These are phyloP conservation scores for Wickerhamomyces chambardii DNA, from an alignment of 805 yeast genomes.

Conservation along the genomic window DNA sequence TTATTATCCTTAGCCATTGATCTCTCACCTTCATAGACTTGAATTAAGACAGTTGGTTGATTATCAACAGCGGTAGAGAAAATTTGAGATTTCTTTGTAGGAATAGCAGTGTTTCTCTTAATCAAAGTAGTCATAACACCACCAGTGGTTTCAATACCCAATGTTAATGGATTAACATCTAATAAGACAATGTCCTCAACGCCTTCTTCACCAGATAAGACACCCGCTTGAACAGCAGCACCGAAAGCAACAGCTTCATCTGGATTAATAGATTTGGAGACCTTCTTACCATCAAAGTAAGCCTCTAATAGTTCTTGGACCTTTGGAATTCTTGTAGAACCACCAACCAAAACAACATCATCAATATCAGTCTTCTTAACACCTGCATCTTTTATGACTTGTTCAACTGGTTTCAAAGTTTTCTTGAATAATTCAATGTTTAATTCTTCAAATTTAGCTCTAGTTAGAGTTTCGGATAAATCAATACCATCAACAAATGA, in stretches of 20 bases:
- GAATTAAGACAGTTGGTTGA: conserved; percentile 91
- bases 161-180: conserved; percentile 89
- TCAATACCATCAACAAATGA: conserved; percentile 92
- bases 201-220: conserved; percentile 91
- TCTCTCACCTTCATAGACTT: conserved; percentile 95
- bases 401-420: conserved; percentile 93
- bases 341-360: conserved; percentile 97
- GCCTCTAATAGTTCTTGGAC: conserved; percentile 89
- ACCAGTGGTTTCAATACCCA: conserved; percentile 96
- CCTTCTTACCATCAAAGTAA: conserved; percentile 90
- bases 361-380: conserved; percentile 80
- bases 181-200: conserved; percentile 82
- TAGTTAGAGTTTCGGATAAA: conserved; percentile 88
- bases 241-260: conserved; percentile 99
- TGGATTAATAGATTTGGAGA: conserved; percentile 96
- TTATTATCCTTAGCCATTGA: conserved; percentile 92
- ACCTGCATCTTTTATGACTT: conserved; percentile 90
- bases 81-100: conserved; percentile 91
- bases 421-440: conserved; percentile 89
- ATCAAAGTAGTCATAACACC: conserved; percentile 96
- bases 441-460: conserved; percentile 97
- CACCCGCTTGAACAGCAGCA: conserved; percentile 99
- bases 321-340: conserved; percentile 99
- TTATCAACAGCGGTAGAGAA: conserved; percentile 95
- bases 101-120: conserved; percentile 91